Base-by-base conservation (phyloP, 768 basidiomycete species). In the Kwoniella shandongensis region DNA sequence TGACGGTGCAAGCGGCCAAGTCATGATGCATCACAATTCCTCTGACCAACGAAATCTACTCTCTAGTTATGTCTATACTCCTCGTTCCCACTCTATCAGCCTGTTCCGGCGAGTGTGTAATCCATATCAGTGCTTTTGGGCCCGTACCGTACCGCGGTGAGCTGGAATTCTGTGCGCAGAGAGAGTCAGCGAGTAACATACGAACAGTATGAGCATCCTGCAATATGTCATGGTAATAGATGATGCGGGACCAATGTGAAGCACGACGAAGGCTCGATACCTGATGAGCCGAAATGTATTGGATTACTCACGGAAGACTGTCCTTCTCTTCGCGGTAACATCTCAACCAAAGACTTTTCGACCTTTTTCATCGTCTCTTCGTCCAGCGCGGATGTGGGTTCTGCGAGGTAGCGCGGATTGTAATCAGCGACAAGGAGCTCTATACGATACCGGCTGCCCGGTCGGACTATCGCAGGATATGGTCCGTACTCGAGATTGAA, bases 301-400 rank as follows among this genome's bases (percentile, higher is more conserved):
- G 35, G 11, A 30, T 13, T 3, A 52, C 41, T 32, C 49, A 52
- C 44, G 2, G 39, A 48, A 3, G 50, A 77, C 20, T 40, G 23
- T 25, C 18, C 46, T 27, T 57, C 23, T 13, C n/a, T 36, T 2
- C 11, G 82, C 77, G 8, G 81, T 32, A 91, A 72, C 52, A 85
- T 81, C 7, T 79, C 70, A 4, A 81, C 57, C 13, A 93, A 77
- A 44, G 79, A 81, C 42, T 80, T 76, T 72, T 94, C 91, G 1
- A 94, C 88, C 26, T 80, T 75, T 13, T 79, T 66, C 13, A 85
- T 86, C 0, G 86, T 83, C 29, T 81, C 81, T 15, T 83, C 79
- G 74, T 94, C 91, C 53, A 94, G 80, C 0, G 91, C 91, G 8
- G 88, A 91, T 0, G 91, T 93, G 1, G 91, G 91, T 75, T 94